phyloP scores from a whole-genome alignment of 2,329 filamentous ascomycete genomes.

The Ophiostoma montium region DNA sequence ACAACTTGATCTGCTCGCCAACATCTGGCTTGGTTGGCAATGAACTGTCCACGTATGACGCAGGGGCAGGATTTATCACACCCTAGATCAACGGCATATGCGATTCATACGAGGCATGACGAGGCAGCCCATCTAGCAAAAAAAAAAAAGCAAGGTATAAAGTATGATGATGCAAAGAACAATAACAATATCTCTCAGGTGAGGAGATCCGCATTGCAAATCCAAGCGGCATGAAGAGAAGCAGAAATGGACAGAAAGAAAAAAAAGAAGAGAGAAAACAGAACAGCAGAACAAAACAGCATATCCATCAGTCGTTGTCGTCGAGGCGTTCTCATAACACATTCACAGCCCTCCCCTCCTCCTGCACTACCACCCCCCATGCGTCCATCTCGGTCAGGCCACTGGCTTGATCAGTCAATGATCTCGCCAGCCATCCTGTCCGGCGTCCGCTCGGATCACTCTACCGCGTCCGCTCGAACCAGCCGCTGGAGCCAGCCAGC shows the following conservation, averaged over 20 bases:
- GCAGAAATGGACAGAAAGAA: not conserved
- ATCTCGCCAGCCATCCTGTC: too few species aligned
- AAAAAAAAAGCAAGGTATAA: not conserved
- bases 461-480: constrained; percentile 78
- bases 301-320: constrained; percentile 8
- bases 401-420: too few species aligned
- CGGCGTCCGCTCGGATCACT: not conserved
- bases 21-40: too few species aligned
- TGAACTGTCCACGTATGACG: too few species aligned
- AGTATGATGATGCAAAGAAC: not conserved
- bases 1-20: too few species aligned
- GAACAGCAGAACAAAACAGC: constrained; percentile 1
- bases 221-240: not conserved
- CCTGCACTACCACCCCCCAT: not conserved
- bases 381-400: not conserved
- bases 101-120: not conserved
- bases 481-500: constrained; percentile 73
- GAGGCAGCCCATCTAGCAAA: too few species aligned
- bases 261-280: not conserved
- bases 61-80: too few species aligned
- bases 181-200: not conserved
- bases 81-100: not conserved
- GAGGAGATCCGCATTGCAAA: not conserved
- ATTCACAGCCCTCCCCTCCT: not conserved
- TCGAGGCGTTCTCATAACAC: not conserved